These are phyloP conservation scores for Scutellaria galericulata DNA, from an alignment of 257 asterid genomes.

Conservation along the genomic window DNA sequence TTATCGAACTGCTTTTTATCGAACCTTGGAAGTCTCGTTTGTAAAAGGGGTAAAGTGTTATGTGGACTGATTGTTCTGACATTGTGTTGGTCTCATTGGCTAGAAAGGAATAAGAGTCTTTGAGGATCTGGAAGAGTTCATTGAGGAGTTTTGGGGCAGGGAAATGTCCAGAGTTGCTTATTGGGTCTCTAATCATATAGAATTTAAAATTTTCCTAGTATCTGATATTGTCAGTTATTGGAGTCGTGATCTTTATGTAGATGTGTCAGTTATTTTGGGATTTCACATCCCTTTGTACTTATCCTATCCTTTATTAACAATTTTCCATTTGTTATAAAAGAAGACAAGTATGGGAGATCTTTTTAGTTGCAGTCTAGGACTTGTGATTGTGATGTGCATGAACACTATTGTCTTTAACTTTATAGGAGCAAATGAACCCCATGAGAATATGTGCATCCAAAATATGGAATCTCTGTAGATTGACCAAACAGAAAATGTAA, in stretches of 20 bases:
- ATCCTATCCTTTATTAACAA: not conserved
- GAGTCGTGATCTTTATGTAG: not conserved
- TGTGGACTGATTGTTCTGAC: not conserved
- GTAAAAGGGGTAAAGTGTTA: constrained; percentile 5
- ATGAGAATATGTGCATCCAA: constrained; percentile 7
- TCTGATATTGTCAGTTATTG: not conserved
- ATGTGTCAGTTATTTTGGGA: not conserved
- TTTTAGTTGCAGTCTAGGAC: not conserved
- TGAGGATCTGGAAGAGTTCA: not conserved
- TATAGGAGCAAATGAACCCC: not conserved
- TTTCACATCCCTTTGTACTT: not conserved
- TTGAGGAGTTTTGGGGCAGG: not conserved
- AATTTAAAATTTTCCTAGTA: not conserved
- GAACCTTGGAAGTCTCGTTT: not conserved
- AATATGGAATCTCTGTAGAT: constrained; percentile 7
- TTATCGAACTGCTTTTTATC: too few relatives aligned
- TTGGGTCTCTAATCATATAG: not conserved
- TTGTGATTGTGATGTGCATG: constrained; percentile 21
- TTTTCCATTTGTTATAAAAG: not conserved
- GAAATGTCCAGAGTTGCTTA: not conserved
- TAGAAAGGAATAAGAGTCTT: not conserved
- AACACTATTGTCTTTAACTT: constrained; percentile 10
- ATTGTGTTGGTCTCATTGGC: not conserved
- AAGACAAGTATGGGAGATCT: not conserved
- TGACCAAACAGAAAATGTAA: constrained; percentile 21